Percentiles rank a stretch among this genome's conserved stretches.
phyloP scores from a whole-genome alignment of 2,329 filamentous ascomycete species.

The Dothideomycetes sp. region DNA sequence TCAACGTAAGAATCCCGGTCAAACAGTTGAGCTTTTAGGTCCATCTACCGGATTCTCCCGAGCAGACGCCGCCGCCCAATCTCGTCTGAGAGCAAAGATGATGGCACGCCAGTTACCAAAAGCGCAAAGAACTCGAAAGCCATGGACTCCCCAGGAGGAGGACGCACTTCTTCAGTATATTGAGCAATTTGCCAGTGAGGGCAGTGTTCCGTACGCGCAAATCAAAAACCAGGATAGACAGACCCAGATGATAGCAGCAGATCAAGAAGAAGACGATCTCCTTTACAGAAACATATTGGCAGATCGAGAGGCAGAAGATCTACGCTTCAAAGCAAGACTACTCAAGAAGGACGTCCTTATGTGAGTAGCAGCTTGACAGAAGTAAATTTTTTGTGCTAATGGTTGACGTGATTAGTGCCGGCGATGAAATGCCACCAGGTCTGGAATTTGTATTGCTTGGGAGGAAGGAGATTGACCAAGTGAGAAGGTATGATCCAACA shows the following conservation, averaged over 20 bases:
- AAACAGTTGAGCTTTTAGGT: conserved; percentile 22
- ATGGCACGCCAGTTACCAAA: conserved; percentile 23
- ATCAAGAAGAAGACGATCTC: conserved; percentile 17
- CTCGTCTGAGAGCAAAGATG: not conserved
- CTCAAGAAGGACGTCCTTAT: conserved; percentile 39
- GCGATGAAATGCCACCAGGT: conserved; percentile 31
- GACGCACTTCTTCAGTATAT: conserved; percentile 42
- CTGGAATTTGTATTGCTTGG: conserved; percentile 36
- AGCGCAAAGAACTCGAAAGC: conserved; percentile 21
- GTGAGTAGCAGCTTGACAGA: conserved; percentile 25
- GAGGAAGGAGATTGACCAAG: conserved; percentile 29
- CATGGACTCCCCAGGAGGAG: conserved; percentile 30
- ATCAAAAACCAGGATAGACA: conserved; percentile 33
- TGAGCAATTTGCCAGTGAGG: conserved; percentile 19
- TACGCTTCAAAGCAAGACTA: conserved; percentile 40
- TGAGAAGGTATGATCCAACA: conserved; percentile 19
- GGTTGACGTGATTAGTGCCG: conserved; percentile 20
- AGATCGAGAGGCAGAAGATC: conserved; percentile 41
- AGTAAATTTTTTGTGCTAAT: conserved; percentile 13
- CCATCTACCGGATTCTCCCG: conserved; percentile 19
- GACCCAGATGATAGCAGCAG: no score
- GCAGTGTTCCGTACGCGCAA: conserved; percentile 38
- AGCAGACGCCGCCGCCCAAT: not conserved
- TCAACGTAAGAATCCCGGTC: conserved; percentile 26
- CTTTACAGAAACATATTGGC: conserved; percentile 27